phyloP scores from a whole-genome alignment of 495 filamentous ascomycete genomes.

The Hypoxylon intermedium region DNA sequence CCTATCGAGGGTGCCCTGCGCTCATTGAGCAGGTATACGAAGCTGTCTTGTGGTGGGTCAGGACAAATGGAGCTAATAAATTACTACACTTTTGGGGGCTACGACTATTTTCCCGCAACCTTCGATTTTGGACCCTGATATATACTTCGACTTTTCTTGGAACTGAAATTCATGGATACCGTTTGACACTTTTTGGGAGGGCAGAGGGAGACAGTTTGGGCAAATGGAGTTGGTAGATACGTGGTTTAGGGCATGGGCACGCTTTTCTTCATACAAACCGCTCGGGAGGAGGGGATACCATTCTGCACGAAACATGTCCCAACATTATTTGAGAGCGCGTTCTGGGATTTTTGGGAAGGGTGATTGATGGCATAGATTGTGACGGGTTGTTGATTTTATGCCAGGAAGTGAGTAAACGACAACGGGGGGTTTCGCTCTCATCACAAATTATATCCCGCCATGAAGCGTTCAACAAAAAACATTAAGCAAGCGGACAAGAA shows the following conservation, averaged over 20 bases:
- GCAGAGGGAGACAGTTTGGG: constrained; percentile 29
- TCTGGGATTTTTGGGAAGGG: constrained; percentile 13
- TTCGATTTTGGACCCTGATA: constrained; percentile 20
- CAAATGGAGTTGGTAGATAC: constrained; percentile 39
- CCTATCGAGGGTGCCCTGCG: too few relatives aligned
- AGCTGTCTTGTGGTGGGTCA: too few relatives aligned
- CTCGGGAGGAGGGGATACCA: constrained; percentile 29
- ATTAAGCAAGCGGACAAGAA: neutral
- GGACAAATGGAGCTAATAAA: constrained; percentile 4
- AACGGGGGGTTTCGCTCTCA: neutral
- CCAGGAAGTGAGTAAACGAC: neutral
- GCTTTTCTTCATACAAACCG: constrained; percentile 9
- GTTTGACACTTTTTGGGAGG: constrained; percentile 38
- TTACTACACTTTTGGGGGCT: constrained; percentile 22
- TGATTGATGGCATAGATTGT: neutral
- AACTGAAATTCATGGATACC: constrained; percentile 40
- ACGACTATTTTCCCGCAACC: neutral
- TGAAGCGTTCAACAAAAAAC: neutral
- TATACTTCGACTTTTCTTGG: constrained; percentile 24
- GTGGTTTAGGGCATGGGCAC: constrained; percentile 26
- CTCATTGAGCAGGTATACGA: too few relatives aligned
- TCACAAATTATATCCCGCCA: neutral
- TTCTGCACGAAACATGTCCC: constrained; percentile 32
- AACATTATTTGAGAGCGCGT: too few relatives aligned
- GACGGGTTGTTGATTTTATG: constrained; percentile 7